Evolutionary conservation across 139 green algal genomes (phyloP).

Genomic region (Chlamydomonas asymmetrica): DNA sequence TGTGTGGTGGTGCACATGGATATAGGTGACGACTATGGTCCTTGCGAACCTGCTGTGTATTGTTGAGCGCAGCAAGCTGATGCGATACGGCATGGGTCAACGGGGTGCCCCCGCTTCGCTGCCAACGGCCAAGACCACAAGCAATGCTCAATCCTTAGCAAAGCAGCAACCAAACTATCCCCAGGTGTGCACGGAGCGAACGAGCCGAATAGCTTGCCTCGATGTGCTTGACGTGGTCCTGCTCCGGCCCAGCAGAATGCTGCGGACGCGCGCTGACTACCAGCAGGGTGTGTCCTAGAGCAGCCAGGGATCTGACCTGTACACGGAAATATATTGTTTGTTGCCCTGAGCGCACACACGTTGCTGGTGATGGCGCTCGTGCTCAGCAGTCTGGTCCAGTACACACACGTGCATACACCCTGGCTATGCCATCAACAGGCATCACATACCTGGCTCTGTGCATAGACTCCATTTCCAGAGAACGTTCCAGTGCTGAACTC

Average conservation of each 20-base stretch:
- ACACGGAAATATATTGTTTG: constrained; percentile 2
- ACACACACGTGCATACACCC: not conserved
- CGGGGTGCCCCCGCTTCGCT: not conserved
- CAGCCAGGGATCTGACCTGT: constrained; percentile 46
- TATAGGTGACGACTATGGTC: too few species aligned
- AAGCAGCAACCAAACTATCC: too few species aligned
- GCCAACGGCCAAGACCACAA: not conserved
- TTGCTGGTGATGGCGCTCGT: too few species aligned
- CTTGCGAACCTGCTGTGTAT: too few species aligned
- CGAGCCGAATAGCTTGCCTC: too few species aligned
- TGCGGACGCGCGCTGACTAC: constrained; percentile 50
- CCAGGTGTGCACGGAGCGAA: too few species aligned
- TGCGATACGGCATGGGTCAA: not conserved
- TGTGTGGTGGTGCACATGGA: too few species aligned
- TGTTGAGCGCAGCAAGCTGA: too few species aligned
- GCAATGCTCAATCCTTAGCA: constrained; percentile 29
- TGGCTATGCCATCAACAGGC: not conserved
- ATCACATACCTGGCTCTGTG: constrained; percentile 47
- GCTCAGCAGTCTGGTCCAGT: not conserved
- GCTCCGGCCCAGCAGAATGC: not conserved
- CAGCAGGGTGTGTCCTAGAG: constrained; percentile 47
- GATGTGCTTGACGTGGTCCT: too few species aligned
- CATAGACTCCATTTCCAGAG: constrained; percentile 74
- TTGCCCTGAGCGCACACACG: too few species aligned
- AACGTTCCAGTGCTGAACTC: constrained; percentile 68